Percentiles rank a stretch among this genome's conserved stretches.
Evolutionary conservation across 2,329 filamentous ascomycete species (phyloP).

Genomic region (Botrytis galanthina): DNA sequence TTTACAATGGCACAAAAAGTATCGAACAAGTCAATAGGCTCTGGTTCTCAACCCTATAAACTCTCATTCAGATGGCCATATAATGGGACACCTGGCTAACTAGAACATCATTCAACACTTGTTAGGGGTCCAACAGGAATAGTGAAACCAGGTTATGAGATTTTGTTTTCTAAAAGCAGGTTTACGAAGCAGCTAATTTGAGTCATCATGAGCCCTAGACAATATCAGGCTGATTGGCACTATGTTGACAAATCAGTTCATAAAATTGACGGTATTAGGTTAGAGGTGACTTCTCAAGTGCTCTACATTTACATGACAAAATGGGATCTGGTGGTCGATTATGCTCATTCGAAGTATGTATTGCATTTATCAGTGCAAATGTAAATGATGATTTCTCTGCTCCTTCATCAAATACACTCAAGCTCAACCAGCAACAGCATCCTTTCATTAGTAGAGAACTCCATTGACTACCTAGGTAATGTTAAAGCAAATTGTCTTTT

Average conservation of each 20-base stretch:
- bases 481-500: no score
- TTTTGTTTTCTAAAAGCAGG: background rate
- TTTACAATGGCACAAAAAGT: background rate
- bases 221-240: background rate
- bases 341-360: no score
- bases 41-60: background rate
- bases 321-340: background rate
- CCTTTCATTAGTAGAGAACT: no score
- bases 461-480: no score
- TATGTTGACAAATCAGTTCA: background rate
- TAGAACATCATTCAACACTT: background rate
- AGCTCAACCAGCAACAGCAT: no score
- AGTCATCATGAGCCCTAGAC: background rate
- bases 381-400: no score
- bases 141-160: background rate
- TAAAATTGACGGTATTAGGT: background rate
- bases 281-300: background rate
- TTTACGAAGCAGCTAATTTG: background rate
- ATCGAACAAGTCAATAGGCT: background rate
- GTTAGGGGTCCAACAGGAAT: rapidly evolving
- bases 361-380: no score
- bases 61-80: background rate
- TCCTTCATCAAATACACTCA: no score
- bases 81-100: background rate
- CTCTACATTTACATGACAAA: background rate